Percentiles rank a stretch among this genome's conserved stretches.
Conservation (phyloP, 2,329 filamentous ascomycete genomes). For the Talaromyces sp. region DNA sequence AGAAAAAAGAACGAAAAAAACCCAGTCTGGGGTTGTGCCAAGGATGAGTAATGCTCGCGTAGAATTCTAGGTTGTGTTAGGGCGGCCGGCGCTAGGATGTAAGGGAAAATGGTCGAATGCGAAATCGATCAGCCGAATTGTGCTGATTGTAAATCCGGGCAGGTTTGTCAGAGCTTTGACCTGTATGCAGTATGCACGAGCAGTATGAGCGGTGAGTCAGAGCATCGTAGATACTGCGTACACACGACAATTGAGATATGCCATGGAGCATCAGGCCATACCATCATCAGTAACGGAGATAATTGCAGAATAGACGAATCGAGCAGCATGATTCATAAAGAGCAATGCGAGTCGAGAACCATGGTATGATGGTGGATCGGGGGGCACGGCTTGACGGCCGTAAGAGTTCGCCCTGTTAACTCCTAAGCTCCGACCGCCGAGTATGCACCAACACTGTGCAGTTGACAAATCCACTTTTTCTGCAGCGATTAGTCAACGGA, state of each 20-base stretch:
- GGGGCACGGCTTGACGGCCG: not conserved
- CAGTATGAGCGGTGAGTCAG: not conserved
- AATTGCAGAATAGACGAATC: not conserved
- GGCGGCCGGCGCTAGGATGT: not conserved
- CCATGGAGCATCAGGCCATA: not conserved
- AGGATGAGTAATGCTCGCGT: not conserved
- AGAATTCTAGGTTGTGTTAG: too few species aligned
- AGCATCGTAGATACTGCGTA: not conserved
- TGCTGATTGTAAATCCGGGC: conserved; percentile 1
- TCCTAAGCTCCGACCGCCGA: conserved; percentile 2
- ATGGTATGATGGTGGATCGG: not conserved
- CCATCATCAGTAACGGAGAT: not conserved
- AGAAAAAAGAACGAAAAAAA: not conserved
- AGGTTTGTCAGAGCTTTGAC: not conserved
- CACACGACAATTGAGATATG: not conserved
- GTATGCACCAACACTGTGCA: too few species aligned
- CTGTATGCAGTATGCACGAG: not conserved
- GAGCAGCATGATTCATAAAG: too few species aligned
- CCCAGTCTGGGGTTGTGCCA: not conserved
- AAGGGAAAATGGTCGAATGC: not conserved
- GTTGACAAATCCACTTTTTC: not conserved
- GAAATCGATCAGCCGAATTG: not conserved
- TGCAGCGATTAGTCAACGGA: not conserved
- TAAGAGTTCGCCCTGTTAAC: not conserved
- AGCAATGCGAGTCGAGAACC: not conserved